phyloP scores from a whole-genome alignment of 768 basidiomycete genomes.

The Naematelia aurantialba region DNA sequence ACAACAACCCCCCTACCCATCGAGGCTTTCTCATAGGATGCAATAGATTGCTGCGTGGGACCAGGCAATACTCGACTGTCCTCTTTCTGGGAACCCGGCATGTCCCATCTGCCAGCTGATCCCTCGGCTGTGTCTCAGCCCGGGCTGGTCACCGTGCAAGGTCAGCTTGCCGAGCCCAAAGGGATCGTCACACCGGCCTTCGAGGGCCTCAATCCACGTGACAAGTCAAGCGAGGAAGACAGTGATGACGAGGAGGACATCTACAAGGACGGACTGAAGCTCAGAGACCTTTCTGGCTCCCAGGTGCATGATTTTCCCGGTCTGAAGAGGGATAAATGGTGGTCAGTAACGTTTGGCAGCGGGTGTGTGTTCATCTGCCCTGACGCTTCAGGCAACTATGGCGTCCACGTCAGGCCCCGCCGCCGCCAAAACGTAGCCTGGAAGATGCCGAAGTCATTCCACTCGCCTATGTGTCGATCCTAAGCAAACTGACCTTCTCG shows the following conservation, averaged over 20 bases:
- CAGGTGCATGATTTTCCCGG: slow-evolving; percentile 24
- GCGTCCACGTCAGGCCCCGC: slow-evolving; percentile 62
- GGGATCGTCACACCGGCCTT: neutral
- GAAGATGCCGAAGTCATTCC: slow-evolving; percentile 65
- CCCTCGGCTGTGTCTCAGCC: slow-evolving; percentile 5
- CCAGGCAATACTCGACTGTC: neutral
- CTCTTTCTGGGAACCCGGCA: neutral
- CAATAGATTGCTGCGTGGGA: neutral
- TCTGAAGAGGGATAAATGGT: slow-evolving; percentile 29
- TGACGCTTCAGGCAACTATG: slow-evolving; percentile 48
- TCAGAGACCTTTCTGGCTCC: slow-evolving; percentile 17
- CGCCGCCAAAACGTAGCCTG: slow-evolving; percentile 58
- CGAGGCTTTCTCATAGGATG: no score
- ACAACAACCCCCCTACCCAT: neutral
- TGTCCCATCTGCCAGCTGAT: slow-evolving; percentile 11
- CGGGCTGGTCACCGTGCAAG: neutral
- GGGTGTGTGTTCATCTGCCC: no score
- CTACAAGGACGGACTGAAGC: slow-evolving; percentile 6
- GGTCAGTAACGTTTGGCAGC: slow-evolving; percentile 14
- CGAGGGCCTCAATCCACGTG: neutral
- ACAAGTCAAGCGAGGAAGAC: slow-evolving; percentile 2
- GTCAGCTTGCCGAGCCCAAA: neutral
- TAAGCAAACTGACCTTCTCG: slow-evolving; percentile 62
- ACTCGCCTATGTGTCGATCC: slow-evolving; percentile 58
- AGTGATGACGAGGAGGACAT: slow-evolving; percentile 8